Base-by-base conservation (phyloP, 176 grass and related monocot genomes). In the Cymbopogon citratus region DNA sequence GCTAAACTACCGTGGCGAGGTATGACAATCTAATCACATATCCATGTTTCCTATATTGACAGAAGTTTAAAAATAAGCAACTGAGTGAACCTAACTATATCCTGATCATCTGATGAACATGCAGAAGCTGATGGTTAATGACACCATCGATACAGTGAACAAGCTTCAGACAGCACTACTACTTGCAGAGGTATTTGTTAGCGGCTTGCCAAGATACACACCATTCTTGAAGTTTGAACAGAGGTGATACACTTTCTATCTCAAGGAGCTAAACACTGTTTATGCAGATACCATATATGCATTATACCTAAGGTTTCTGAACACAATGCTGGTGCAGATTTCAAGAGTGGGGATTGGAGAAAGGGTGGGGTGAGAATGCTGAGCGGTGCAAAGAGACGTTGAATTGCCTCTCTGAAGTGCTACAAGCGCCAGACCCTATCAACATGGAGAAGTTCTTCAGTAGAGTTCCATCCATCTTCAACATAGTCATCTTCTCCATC, bases 301-400 rank as follows among this genome's bases (percentile, higher is more conserved):
- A 59, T 28, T 52, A 39, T 75, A 56, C 5, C 14, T 81, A 85
- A n/a, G n/a, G 26, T 81, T 71, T 72, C 44, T 52, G 12, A 35
- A 65, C 29, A 70, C 7, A 71, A 54, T 26, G 26, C 12, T 44
- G 0, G 8, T 82, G 41, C 88, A 98, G 95, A 74, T 98, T 98
- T 85, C 90, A 95, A 78, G 96, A 98, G 80, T 97, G 90, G 95
- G 95, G 95, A 39, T 87, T 97, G 69, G 95, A 91, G 92, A 94
- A 98, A 71, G 95, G 95, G 86, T 98, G 95, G 95, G 95, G 95
- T 77, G 90, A 92, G n/a, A 95, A 46, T 18, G 92, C 96, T 3
- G 96, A 83, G 63, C 85, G 68, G 63, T 94, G 94, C 78, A 99
- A 88, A 75, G 96, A 93, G 51, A 95, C 90, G 6, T 9, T 99